Evolutionary conservation across 768 basidiomycete genomes (phyloP), one percentile per base, ranked within the genome.

Genomic region (Russula emetica): DNA sequence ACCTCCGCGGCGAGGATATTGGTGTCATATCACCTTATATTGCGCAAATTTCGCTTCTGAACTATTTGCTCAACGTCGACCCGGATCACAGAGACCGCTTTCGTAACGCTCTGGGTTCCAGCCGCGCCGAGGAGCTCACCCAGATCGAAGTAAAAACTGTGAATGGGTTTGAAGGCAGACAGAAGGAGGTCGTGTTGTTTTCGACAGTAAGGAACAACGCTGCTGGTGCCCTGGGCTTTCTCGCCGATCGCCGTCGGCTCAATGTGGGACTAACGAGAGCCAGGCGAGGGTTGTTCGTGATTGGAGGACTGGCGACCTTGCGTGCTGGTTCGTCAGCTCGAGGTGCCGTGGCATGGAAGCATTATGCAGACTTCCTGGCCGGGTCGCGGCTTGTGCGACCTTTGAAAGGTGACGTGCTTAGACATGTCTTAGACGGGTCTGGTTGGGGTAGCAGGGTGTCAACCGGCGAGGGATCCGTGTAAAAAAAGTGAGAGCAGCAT

Each of bases 201-300:
- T 92, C 90, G 47, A 94, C 93, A 3, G 93, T 94, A 55, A 81
- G 94, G 58, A 90, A 89, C 72, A 97, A 97, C 70, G 69, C 78
- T 2, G 75, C 74, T 1, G 92, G 92, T 11, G 78, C 84, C 61
- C 92, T 97, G 70, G 94, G 94, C 0, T 97, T 97, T 75, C 78
- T 97, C 26, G 91, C 88, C 24, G 94, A 97, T 75, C 79, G 86
- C 69, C 78, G 94, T 66, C 74, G 94, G 69, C 78, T 96, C 60
- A 97, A 97, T 73, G 94, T 97, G 30, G 94, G 93, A 2, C 77
- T 97, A 61, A 97, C 94, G 56, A 78, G 94, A 26, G 94, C 93
- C 34, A 89, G 88, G 75, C 79, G 92, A 63, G 92, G 87, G n/a
- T 72, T 94, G 66, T 90, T 93, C 70, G 81, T 94, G 11, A 78